Evolutionary conservation across 1,139 yeast genomes (phyloP), one percentile per base, ranked within the genome.

Genomic region (Suhomyces yuchorum): DNA sequence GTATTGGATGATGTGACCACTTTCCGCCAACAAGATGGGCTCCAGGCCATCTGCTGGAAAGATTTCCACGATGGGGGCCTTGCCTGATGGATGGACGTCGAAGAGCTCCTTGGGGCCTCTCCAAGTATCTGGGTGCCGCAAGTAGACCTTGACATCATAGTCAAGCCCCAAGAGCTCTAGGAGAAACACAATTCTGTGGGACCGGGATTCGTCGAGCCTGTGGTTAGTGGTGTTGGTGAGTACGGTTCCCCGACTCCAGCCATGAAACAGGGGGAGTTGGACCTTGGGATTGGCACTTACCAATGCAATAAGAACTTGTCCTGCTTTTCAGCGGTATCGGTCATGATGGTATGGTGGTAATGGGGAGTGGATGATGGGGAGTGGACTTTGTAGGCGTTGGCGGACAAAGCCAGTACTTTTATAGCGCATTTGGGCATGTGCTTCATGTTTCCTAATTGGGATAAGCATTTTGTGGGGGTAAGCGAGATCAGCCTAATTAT

Each of bases 51-150:
- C 78, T 24, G 66, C 73, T 48, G 66, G 71, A n/a, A 63, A 58
- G 17, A 81, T 67, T 47, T 78, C 81, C 40, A 81, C 60, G 4
- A 82, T 61, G 0, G 88, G 87, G 1, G 81, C 67, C 56, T 80
- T 80, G 1, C 86, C 87, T 26, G 77, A 60, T 4, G 85, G 84
- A 55, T 82, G 85, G 8, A 81, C 72, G 37, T 76, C 70, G 50
- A 71, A 73, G 37, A 82, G 63, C 33, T 74, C 82, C 35, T 63
- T 58, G 3, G 78, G 77, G 1, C 73, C 76, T 46, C 80, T 62
- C 70, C 71, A 70, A 5, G 77, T 73, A 11, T 70, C 65, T 3
- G 68, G 66, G 49, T 76, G 71, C 40, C 87, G 72, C 48, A 76
- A 66, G 61, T 78, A 81, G 2, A 76, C 61, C 46, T 75, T 71